Evolutionary conservation across 306 rosid species (phyloP).

Genomic region (Sindora glabra): DNA sequence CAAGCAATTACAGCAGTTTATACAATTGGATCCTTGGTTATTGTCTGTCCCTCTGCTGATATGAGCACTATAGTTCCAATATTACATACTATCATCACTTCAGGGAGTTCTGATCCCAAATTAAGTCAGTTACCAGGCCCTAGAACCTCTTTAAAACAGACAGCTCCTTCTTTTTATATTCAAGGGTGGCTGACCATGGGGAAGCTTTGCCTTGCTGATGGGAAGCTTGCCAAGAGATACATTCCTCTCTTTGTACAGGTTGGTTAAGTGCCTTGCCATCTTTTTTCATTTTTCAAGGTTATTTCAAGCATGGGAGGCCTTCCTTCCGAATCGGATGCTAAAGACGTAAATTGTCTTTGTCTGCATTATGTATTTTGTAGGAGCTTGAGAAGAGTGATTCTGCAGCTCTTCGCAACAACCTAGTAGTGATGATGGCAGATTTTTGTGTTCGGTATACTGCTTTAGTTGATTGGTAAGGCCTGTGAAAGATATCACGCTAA

Average conservation of each 20-base stretch:
- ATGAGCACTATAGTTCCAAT: slow-evolving; percentile 44
- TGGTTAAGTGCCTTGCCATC: slow-evolving; percentile 7
- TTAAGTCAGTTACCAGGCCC: slow-evolving; percentile 43
- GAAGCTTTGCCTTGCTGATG: slow-evolving; percentile 91
- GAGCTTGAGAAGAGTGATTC: slow-evolving; percentile 75
- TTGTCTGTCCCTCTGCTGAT: slow-evolving; percentile 69
- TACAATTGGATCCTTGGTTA: slow-evolving; percentile 75
- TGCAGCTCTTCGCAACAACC: slow-evolving; percentile 89
- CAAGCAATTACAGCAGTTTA: slow-evolving; percentile 63
- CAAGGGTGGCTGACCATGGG: slow-evolving; percentile 94
- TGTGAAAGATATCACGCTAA: background rate
- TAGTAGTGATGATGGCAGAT: slow-evolving; percentile 80
- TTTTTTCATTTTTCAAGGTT: background rate
- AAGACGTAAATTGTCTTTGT: too few species aligned
- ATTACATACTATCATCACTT: slow-evolving; percentile 66
- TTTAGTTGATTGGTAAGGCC: slow-evolving; percentile 88
- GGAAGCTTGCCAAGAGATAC: slow-evolving; percentile 74
- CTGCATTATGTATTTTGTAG: slow-evolving; percentile 24
- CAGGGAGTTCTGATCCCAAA: slow-evolving; percentile 65
- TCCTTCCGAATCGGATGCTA: background rate
- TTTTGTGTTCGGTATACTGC: slow-evolving; percentile 92
- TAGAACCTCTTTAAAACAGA: slow-evolving; percentile 36
- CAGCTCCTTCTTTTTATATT: slow-evolving; percentile 69
- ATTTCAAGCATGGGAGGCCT: background rate
- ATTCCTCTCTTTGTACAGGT: slow-evolving; percentile 91